A percentile compares a stretch with the other conserved stretches of the same genome.
phyloP scores from a whole-genome alignment of 805 yeast species.

The Starmera dryadoides region DNA sequence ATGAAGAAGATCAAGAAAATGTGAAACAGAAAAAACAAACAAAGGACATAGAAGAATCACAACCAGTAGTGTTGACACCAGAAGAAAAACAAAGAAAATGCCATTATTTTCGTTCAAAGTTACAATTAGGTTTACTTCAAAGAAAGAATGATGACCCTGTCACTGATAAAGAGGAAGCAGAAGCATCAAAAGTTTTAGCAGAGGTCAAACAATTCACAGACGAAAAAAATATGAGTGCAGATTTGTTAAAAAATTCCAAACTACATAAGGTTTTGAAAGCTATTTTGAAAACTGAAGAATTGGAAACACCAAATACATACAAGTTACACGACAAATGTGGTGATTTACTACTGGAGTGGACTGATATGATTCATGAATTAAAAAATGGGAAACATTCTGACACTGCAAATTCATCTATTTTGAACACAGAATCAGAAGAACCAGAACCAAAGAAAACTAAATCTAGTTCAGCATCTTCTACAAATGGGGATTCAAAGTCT shows the following conservation, averaged over 20 bases:
- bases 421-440: neutral
- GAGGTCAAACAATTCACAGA: constrained; percentile 34
- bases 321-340: constrained; percentile 38
- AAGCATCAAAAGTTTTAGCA: constrained; percentile 24
- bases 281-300: constrained; percentile 30
- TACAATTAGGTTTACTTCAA: constrained; percentile 43
- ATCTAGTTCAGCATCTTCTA: no score
- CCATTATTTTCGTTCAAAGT: constrained; percentile 34
- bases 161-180: constrained; percentile 29
- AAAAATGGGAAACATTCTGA: constrained; percentile 23
- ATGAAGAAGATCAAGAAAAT: no score
- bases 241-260: constrained; percentile 36
- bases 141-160: constrained; percentile 31
- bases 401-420: constrained; percentile 11
- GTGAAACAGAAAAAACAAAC: no score
- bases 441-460: no score
- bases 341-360: constrained; percentile 36
- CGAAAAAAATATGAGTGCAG: constrained; percentile 24
- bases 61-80: neutral
- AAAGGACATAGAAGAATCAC: no score
- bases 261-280: constrained; percentile 47
- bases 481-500: neutral
- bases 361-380: constrained; percentile 26
- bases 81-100: constrained; percentile 1
- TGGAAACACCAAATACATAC: constrained; percentile 36